Evolutionary conservation across 148 eudicot genomes (phyloP), one percentile per base, ranked within the genome.

Genomic region (Bassia scoparia): DNA sequence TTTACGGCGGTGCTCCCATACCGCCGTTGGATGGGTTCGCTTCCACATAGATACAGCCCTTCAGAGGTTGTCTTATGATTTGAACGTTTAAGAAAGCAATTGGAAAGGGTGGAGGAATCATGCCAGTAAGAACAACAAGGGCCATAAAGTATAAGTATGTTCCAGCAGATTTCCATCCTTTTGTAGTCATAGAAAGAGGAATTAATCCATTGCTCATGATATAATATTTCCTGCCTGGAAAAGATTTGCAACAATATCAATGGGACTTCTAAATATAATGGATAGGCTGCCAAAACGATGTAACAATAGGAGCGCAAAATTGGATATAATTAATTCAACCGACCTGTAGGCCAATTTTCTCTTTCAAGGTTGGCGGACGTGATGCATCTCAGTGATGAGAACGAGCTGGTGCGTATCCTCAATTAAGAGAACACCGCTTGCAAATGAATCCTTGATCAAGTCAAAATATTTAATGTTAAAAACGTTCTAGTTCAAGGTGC

Each of bases 1-100:
- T n/a, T 91, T 89, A 43, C 96, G 98, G 16, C 99, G 99, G 96
- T 24, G 96, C 96, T 23, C 97, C 99, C 92, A 90, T 96, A 60
- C 92, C 99, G 24, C 97, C 99, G 3, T 97, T 97, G 30, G 97
- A 96, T 17, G 99, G 99, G 78, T 61, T 97, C 99, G 30, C 94
- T 89, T 55, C 99, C 99, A 61, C 99, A 92, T 76, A 96, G 70
- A 80, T 96, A 96, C 56, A 96, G 72, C 31, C 99, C 99, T 80
- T 29, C 71, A n/a, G 92, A 17, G 9, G 97, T 94, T 23, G 96
- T 92, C 78, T 84, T 83, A 80, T 96, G 86, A 73, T 82, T 88
- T 59, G 99, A 89, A 96, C 99, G 92, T 82, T 64, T 23, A 13
- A 54, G 62, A 29, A 7, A 46, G 16, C 9, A 61, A 37, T 41